A percentile compares a stretch with the other conserved stretches of the same genome.
Evolutionary conservation across 768 basidiomycete genomes (phyloP).

Genomic region (Mycena epipterygia): DNA sequence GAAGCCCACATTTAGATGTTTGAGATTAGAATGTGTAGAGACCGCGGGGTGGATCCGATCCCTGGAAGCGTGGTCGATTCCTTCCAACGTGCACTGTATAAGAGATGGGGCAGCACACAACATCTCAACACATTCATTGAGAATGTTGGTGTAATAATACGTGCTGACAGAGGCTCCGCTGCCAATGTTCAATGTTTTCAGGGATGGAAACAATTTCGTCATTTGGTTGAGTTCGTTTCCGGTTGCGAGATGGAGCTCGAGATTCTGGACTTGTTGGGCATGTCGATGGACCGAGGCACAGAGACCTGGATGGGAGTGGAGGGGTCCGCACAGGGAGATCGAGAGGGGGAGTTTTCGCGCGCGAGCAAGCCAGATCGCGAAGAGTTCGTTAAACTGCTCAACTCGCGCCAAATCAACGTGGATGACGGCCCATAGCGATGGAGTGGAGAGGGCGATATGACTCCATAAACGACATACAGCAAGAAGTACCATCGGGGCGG

Average conservation of each 20-base stretch:
- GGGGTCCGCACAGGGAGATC: background rate
- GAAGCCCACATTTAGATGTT: background rate
- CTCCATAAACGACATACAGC: conserved; percentile 6
- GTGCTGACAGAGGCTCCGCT: too few relatives aligned
- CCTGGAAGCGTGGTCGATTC: background rate
- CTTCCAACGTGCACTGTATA: background rate
- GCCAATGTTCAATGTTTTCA: background rate
- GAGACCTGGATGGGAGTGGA: background rate
- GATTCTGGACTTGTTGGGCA: background rate
- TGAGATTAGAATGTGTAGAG: background rate
- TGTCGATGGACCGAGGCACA: background rate
- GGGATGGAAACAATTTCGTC: background rate
- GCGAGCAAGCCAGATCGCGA: background rate
- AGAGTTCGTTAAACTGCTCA: background rate
- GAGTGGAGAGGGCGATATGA: conserved; percentile 2
- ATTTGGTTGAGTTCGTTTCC: background rate
- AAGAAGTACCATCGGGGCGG: background rate
- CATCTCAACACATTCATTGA: background rate
- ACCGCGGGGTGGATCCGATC: background rate
- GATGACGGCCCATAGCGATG: background rate
- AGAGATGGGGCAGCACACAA: background rate
- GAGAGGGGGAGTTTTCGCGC: background rate
- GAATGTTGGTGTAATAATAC: background rate
- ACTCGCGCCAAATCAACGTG: background rate
- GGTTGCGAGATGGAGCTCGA: background rate